Base-by-base conservation (phyloP, 2,329 filamentous ascomycete species). In the Arthrinium phaeospermum region DNA sequence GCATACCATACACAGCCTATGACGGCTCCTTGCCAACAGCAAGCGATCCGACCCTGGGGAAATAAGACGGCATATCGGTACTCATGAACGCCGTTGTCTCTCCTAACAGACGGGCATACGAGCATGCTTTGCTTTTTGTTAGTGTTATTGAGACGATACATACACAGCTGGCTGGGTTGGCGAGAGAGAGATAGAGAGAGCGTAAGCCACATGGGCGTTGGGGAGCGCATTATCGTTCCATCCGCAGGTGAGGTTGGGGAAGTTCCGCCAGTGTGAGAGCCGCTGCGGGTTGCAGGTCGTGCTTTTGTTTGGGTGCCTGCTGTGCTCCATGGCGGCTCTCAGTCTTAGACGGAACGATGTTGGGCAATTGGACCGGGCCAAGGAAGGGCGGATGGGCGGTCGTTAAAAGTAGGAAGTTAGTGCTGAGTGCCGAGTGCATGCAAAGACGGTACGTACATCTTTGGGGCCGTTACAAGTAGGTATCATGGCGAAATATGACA, bases 231-330 rank as follows among this genome's bases (percentile, higher is more conserved):
- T 64, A 41, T 64, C 57, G 57, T 64, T 41, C 46, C 57, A 34
- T 57, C 51, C 57, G 57, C 57, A 64, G 53, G 34, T 64, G 30
- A 41, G 12, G 57, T 64, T 64, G 57, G 57, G 57, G 57, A 64
- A 64, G 57, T n/a, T 64, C 57, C 57, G 57, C 57, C 57, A 12
- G 57, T n/a, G 19, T 41, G 37, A 41, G 37, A 37, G 57, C 34
- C 30, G 24, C 30, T 64, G 57, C 53, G 30, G 34, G 46, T 49
- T 24, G 53, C 30, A 37, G 30, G 51, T 14, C 51, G 51, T 57
- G 27, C 51, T 57, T 46, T 7, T 12, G 47, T n/a, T 4, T 27
- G n/a, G 37, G 37, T 41, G 37, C 37, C 49, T 51, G 46, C 46
- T 49, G 46, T 49, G 22, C 46, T 49, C 46, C 46, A 49, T 49